Evolutionary conservation across 495 filamentous ascomycete genomes (phyloP), one percentile per base, ranked within the genome.

Genomic region (Aspergillus kassunensis): DNA sequence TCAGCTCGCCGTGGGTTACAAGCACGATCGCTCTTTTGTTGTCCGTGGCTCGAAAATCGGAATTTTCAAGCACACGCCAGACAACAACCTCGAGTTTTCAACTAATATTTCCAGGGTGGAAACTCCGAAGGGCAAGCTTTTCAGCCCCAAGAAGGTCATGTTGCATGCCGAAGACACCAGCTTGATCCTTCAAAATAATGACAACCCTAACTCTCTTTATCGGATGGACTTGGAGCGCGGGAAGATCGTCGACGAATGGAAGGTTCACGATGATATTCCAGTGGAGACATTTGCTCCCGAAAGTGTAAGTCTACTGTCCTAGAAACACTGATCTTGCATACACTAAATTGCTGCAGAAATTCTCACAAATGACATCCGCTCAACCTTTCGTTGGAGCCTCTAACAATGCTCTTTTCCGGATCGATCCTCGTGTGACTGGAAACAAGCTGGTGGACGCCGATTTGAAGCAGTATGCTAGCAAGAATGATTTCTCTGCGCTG

Each of bases 191-290:
- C 95, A 98, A 63, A 89, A 92, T 57, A 76, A 76, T 24, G 74
- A 83, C 29, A 83, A 97, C 53, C 90, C 95, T 5, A 91, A 98
- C 70, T 89, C 85, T 23, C 75, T 98, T n/a, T 98, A 90, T 62
- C 89, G 88, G 21, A 97, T 98, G 93, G 93, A 98, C 74, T 74
- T 98, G 53, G 95, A 97, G 61, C 95, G 93, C 61, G 93, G 93
- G 49, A 97, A 96, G 74, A 88, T 98, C n/a, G 90, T 97, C 2
- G 95, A 98, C 63, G 95, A 98, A 68, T 98, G 93, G 93, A 97
- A 95, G 58, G 80, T 98, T n/a, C 92, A 98, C 60, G 91, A 98
- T 49, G 90, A 98, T 70, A 97, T 98, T 50, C 81, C 87, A 0
- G 90, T 98, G 44, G 82, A 86, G 16, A 90, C 84, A 6, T 95